Evolutionary conservation across 2,329 filamentous ascomycete species (phyloP), one percentile per base, ranked within the genome.

Genomic region (Aspergillus thermomutatus): DNA sequence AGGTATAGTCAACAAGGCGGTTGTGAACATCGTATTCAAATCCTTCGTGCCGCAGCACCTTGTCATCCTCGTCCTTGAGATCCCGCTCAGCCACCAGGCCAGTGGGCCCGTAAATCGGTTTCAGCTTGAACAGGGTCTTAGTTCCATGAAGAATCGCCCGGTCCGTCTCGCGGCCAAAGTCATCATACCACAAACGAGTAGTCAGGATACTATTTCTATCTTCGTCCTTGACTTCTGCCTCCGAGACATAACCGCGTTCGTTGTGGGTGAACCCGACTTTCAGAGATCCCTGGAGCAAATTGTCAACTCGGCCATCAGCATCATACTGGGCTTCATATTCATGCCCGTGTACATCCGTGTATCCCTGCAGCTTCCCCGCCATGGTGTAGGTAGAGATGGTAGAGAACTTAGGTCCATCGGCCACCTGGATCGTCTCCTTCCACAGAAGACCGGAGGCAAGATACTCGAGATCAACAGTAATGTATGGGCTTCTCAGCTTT

Each of bases 311-410:
- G 10, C 53, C 53, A n/a, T 5, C 14, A 10, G 5, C 10, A 27
- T 55, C 48, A 37, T 55, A 56, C 49, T 54, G 40, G n/a, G 53
- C 28, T 26, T 17, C 8, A 31, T 56, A 45, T 21, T 56, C 26
- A 34, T 56, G 17, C 4, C 58, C 55, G 26, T 60, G 37, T 7
- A 52, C 43, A 19, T 62, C 49, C 11, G 54, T 60, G 46, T 57
- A 57, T 11, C 45, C 11, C 10, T 52, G 56, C 9, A 54, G 55
- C 28, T 53, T 58, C 2, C 56, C 52, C 7, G 52, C 52, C 19
- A 56, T 53, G 9, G 60, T 56, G 31, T 60, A 58, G 1, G 28
- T 31, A 31, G 28, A 31, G 6, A 6, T 5, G 5, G 28, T 10
- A 31, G 28, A 31, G 10, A 31, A 31, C 28, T 5, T 6, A 6